A percentile compares a stretch with the other conserved stretches of the same genome.
phyloP scores from a whole-genome alignment of 73 alveolate genomes.

The Paramecium sexaurelia region DNA sequence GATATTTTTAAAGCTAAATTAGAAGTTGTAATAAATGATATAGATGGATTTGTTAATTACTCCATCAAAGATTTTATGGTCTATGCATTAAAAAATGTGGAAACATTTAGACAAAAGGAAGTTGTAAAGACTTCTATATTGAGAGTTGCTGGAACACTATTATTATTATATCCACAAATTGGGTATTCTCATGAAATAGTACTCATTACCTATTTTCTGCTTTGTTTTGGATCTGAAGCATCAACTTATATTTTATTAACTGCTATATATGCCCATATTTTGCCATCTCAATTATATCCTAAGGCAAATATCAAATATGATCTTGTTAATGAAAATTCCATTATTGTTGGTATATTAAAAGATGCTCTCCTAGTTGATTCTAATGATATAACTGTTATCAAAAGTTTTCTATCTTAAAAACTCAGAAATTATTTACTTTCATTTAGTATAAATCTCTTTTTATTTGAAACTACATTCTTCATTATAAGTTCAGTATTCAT shows the following conservation, averaged over 20 bases:
- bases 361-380: background rate
- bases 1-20: background rate
- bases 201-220: conserved; percentile 1
- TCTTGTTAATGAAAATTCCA: background rate
- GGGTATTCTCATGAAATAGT: conserved; percentile 46
- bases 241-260: conserved; percentile 23
- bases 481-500: conserved; percentile 3
- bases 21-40: conserved; percentile 5
- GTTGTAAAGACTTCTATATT: background rate
- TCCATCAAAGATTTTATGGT: conserved; percentile 19
- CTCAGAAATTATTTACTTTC: background rate
- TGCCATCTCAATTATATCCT: conserved; percentile 24
- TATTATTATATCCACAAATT: background rate
- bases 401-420: background rate
- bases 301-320: background rate
- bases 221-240: conserved; percentile 51
- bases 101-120: background rate
- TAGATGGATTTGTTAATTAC: background rate
- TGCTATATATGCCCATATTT: background rate
- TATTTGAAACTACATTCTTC: background rate
- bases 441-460: background rate
- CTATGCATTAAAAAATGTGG: background rate
- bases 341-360: background rate
- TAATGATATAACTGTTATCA: background rate
- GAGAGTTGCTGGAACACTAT: conserved; percentile 24